Percentiles rank a stretch among this genome's conserved stretches.
phyloP scores from a whole-genome alignment of 495 filamentous ascomycete genomes.

The Recurvomyces mirabilis region DNA sequence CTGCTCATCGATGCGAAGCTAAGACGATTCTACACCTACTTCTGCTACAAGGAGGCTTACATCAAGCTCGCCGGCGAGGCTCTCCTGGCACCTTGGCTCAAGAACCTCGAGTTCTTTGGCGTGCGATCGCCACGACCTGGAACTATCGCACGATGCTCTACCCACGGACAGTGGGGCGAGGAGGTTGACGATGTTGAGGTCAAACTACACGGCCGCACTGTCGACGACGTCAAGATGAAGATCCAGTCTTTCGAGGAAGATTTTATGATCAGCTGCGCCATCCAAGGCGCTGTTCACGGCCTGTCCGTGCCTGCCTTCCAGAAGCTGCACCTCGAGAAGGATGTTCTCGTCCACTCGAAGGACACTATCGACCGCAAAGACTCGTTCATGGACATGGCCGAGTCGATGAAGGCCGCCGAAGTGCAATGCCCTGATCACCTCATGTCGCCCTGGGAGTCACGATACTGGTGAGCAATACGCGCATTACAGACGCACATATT shows the following conservation, averaged over 20 bases:
- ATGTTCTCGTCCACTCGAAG: slow-evolving; percentile 20
- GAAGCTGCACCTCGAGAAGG: slow-evolving; percentile 23
- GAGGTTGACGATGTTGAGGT: slow-evolving; percentile 42
- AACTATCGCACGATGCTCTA: slow-evolving; percentile 24
- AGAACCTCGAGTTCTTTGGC: slow-evolving; percentile 54
- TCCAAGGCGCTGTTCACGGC: slow-evolving; percentile 25
- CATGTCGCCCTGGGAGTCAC: slow-evolving; percentile 10
- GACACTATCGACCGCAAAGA: slow-evolving; percentile 1
- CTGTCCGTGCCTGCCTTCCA: slow-evolving; percentile 19
- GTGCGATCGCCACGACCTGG: slow-evolving; percentile 45
- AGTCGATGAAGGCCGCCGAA: background rate
- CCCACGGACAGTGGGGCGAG: slow-evolving; percentile 38
- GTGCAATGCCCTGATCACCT: slow-evolving; percentile 4
- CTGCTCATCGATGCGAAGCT: slow-evolving; percentile 46
- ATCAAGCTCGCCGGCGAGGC: slow-evolving; percentile 91
- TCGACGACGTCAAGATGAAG: slow-evolving; percentile 48
- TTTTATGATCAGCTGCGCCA: slow-evolving; percentile 51
- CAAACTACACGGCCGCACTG: slow-evolving; percentile 36
- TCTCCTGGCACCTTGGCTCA: slow-evolving; percentile 67
- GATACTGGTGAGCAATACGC: slow-evolving; percentile 8
- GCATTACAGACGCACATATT: background rate
- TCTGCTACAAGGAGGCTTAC: slow-evolving; percentile 84
- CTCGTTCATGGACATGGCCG: background rate
- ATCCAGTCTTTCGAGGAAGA: slow-evolving; percentile 49
- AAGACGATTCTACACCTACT: slow-evolving; percentile 74